Evolutionary conservation across 2,329 filamentous ascomycete genomes (phyloP), one percentile per base, ranked within the genome.

Genomic region (Fusarium compactum): DNA sequence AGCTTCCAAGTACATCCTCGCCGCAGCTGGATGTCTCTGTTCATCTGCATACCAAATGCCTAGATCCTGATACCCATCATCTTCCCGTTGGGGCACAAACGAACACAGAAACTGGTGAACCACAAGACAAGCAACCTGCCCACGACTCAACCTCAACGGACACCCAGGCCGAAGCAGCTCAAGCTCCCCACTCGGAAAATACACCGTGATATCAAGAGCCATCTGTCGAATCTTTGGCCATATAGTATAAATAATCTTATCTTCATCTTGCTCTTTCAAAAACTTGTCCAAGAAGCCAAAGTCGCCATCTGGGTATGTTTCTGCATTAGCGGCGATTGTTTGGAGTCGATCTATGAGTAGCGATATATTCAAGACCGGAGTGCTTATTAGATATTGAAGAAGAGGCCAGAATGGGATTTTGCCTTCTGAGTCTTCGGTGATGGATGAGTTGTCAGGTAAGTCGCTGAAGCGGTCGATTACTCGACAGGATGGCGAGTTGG

Each of bases 21-120:
- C 74, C 1, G 80, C 78, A 10, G 50, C 30, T 5, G 70, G 71
- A 24, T 80, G 78, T 25, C 77, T 67, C 50, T 81, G 78, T 32
- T 70, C 73, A 1, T 74, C 78, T 22, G 59, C 58, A 46, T 77
- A 80, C 79, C 79, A 81, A 32, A 80, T 73, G 7, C 78, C 67
- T 50, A 80, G 76, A 62, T 80, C 77, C 38, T 77, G 77, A 32
- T 74, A 78, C 0, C 76, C 77, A 8, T 72, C 62, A 40, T 73
- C 73, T 1, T 63, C 6, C 15, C 71, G 60, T 58, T 76, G 72
- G 55, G 75, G 45, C 24, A 54, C 9, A 55, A 72, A 4, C n/a
- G 61, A 60, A 41, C 78, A 77, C 6, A 80, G 51, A 25, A 80
- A 80, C 53, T 80, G 78, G 18, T 80, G 76, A 5, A 63, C 62